Base-by-base conservation (phyloP, 306 rosid genomes). In the Malus sieversii region DNA sequence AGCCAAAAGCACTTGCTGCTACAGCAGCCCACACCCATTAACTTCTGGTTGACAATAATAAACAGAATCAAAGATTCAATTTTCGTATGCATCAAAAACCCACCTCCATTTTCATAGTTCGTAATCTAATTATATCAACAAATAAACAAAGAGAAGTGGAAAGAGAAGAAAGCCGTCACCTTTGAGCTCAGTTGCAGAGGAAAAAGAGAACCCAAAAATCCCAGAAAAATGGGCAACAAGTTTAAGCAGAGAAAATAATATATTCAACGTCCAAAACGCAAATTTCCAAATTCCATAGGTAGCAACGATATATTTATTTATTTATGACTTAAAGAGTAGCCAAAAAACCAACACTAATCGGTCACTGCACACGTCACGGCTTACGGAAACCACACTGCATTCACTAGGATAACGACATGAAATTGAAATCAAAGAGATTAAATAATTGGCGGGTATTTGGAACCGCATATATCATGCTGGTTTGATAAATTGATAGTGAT, bases 361-460 rank as follows among this genome's bases (percentile, higher is more conserved):
- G 58, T 19, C 73, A 19, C 11, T 32, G 75, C 81, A 52, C 19
- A 33, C 81, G 81, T 71, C 86, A 83, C 66, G 69, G 81, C 76
- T 75, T 29, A 83, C 86, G 81, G 18, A 76, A 45, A 18, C 20
- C 38, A 6, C 38, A 1, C 38, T 35, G 8, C 38, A 1, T 6
- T 35, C 12, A 57, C 12, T 1, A 32, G 61, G 46, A 40, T 55
- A 40, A 67, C 67, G 68, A 53, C 79, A 35, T 35, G 38, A 35
- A 35, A 35, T 35, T 35, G 35, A 32, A 32, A 4, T 35, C 38
- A 35, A 35, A 1, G 38, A 5, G 8, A 35, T 6, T 35, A 35
- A 6, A 33, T 33, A 6, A 35, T 5, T 35, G 38, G 38, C 38
- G 38, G 38, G 38, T 35, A 5, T 5, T 35, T 35, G 38, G 8